Conservation (phyloP, 1,284 basidiomycete genomes). For the Trametes pubescens region DNA sequence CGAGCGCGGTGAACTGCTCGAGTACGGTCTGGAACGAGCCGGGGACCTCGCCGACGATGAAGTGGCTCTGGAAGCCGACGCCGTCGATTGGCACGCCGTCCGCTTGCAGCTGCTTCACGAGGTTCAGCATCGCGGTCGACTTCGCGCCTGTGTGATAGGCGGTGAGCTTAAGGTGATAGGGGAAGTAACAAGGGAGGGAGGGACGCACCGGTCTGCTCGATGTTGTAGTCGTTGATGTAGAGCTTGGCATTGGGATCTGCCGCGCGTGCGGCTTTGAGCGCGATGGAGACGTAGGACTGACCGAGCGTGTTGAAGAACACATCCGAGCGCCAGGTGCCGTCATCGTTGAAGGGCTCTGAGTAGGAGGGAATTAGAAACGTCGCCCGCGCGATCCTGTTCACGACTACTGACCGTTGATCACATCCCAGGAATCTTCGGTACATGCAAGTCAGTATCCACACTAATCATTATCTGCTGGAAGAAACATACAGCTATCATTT, state of each 20-base stretch:
- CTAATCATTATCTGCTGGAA: no score
- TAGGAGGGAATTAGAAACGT: background rate
- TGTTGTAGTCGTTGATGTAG: conserved; percentile 65
- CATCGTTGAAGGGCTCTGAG: conserved; percentile 63
- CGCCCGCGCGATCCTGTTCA: background rate
- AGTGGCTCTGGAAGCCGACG: conserved; percentile 58
- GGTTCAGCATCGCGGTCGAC: conserved; percentile 53
- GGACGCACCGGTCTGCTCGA: conserved; percentile 35
- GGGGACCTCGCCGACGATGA: conserved; percentile 57
- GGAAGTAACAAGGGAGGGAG: no score
- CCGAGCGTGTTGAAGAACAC: conserved; percentile 61
- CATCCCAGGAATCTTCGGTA: conserved; percentile 45
- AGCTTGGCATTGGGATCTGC: conserved; percentile 54
- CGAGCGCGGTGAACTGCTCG: conserved; percentile 55
- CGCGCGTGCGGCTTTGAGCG: conserved; percentile 53
- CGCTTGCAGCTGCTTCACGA: conserved; percentile 52
- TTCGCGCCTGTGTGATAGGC: conserved; percentile 53
- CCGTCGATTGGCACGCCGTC: conserved; percentile 56
- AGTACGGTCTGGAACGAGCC: conserved; percentile 50
- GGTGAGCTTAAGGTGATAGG: no score
- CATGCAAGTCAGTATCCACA: background rate
- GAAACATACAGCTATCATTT: conserved; percentile 37
- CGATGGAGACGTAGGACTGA: conserved; percentile 51
- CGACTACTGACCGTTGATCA: conserved; percentile 45
- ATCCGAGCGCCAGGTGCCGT: conserved; percentile 58